These are phyloP conservation scores for Barnettozyma wickerhamii DNA, from an alignment of 805 yeast species.

Conservation along the genomic window DNA sequence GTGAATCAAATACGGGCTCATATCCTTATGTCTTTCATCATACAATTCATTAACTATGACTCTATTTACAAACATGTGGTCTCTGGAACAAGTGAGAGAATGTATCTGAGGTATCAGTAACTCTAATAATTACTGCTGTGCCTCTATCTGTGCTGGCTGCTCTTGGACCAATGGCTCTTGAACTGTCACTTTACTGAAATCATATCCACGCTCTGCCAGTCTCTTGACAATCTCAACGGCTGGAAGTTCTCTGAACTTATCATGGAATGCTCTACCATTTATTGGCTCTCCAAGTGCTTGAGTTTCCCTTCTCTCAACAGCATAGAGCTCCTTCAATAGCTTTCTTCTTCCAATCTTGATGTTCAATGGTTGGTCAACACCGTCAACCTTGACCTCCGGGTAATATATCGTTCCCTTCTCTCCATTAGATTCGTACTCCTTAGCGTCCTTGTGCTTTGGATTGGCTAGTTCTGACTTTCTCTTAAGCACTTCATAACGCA, in stretches of 20 bases:
- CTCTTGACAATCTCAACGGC: conserved; percentile 45
- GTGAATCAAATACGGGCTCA: background rate
- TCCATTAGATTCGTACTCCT: conserved; percentile 30
- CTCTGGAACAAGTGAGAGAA: too few species aligned
- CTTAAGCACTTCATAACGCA: conserved; percentile 69
- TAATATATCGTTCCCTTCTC: conserved; percentile 42
- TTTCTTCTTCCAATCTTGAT: conserved; percentile 63
- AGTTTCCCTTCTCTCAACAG: conserved; percentile 40
- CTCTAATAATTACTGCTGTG: background rate
- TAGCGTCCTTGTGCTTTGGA: conserved; percentile 35
- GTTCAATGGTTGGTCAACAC: conserved; percentile 37
- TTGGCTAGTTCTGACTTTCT: conserved; percentile 36
- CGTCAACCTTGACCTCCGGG: conserved; percentile 35
- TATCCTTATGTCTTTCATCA: conserved; percentile 2
- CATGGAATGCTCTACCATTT: conserved; percentile 43
- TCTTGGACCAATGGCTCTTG: too few species aligned
- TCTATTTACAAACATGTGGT: conserved; percentile 12
- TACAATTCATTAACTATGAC: conserved; percentile 11
- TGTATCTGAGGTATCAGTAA: too few species aligned
- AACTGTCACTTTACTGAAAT: conserved; percentile 28
- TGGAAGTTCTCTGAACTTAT: conserved; percentile 35
- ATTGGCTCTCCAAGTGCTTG: conserved; percentile 41
- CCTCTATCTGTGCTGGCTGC: background rate
- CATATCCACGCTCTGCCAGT: conserved; percentile 38
- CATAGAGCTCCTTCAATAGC: conserved; percentile 51